These are phyloP conservation scores for Zalaria obscura DNA, from an alignment of 2,329 filamentous ascomycete genomes.

Conservation along the genomic window DNA sequence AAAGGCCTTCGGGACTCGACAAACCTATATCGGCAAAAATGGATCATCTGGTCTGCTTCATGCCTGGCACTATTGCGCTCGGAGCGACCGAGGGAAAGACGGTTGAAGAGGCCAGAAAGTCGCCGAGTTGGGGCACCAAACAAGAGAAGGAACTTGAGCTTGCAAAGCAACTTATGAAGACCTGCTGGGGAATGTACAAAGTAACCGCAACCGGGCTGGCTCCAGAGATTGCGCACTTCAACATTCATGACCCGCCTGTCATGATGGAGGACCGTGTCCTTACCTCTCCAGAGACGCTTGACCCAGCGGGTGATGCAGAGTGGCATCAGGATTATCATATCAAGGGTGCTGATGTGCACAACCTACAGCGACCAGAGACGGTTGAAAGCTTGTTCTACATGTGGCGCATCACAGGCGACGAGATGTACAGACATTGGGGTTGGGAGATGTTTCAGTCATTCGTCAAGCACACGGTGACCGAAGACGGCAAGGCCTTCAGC, in stretches of 20 bases:
- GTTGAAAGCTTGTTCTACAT: constrained; percentile 96
- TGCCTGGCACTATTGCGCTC: constrained; percentile 89
- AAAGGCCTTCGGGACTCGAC: constrained; percentile 62
- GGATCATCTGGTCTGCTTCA: constrained; percentile 96
- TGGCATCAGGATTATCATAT: constrained; percentile 73
- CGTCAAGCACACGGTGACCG: constrained; percentile 67
- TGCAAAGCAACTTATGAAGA: constrained; percentile 83
- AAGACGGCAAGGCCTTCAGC: constrained; percentile 67
- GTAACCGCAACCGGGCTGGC: constrained; percentile 82
- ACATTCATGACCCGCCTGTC: constrained; percentile 54
- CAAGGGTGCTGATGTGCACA: constrained; percentile 73
- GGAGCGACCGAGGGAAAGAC: constrained; percentile 68
- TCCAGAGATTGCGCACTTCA: constrained; percentile 86
- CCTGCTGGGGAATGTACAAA: constrained; percentile 97
- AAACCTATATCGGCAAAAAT: constrained; percentile 68
- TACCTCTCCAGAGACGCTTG: constrained; percentile 22
- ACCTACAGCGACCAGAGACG: constrained; percentile 88
- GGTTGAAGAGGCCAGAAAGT: constrained; percentile 60
- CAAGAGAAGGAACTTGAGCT: constrained; percentile 80
- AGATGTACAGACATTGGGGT: constrained; percentile 84
- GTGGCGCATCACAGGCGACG: constrained; percentile 92
- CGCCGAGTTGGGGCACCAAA: constrained; percentile 55
- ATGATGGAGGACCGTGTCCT: constrained; percentile 39
- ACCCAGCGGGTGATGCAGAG: constrained; percentile 38
- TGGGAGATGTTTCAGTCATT: constrained; percentile 98